Evolutionary conservation across 805 yeast species (phyloP), one percentile per base, ranked within the genome.

Genomic region (Candida coleopterorum): DNA sequence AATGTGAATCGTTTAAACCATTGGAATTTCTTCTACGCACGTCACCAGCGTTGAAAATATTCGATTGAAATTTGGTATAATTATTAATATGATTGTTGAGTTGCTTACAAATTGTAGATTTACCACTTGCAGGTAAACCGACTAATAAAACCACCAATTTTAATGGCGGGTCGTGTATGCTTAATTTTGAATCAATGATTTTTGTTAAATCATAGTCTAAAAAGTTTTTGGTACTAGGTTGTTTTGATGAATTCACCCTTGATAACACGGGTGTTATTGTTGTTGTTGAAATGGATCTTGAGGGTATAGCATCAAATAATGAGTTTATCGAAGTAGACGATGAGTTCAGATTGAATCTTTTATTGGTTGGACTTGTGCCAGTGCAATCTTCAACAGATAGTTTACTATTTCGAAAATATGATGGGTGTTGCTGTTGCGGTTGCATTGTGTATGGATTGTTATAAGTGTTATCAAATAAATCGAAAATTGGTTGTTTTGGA

Each of bases 21-120:
- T 41, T 34, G 34, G 50, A 45, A 25, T 48, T 50, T 12, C 42
- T 45, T 35, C 53, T 53, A 37, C 80, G 56, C 15, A 72, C 62
- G 42, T 74, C 68, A 17, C 80, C 80, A 18, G 79, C 78, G 44
- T 74, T 74, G 48, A 64, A 74, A 8, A 69, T 58, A 34, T 52
- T 42, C 8, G 60, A 42, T 25, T 42, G 52, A 35, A 40, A 47
- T 10, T 46, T 48, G 23, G 60, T 50, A 11, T 35, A 24, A 3
- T 55, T 50, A 39, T 60, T 56, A 35, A 66, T 51, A 37, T 44
- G 50, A n/a, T 46, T 42, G 14, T 50, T 47, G 20, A 66, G 43
- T 45, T 62, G 69, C 29, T 52, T 51, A 39, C 65, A 55, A 6
- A 64, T 43, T 17, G 71, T 64, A 35, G 64, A 56, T 46, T 66